These are phyloP conservation scores for Alternaria metachromatica DNA, from an alignment of 2,329 filamentous ascomycete genomes.

Conservation along the genomic window DNA sequence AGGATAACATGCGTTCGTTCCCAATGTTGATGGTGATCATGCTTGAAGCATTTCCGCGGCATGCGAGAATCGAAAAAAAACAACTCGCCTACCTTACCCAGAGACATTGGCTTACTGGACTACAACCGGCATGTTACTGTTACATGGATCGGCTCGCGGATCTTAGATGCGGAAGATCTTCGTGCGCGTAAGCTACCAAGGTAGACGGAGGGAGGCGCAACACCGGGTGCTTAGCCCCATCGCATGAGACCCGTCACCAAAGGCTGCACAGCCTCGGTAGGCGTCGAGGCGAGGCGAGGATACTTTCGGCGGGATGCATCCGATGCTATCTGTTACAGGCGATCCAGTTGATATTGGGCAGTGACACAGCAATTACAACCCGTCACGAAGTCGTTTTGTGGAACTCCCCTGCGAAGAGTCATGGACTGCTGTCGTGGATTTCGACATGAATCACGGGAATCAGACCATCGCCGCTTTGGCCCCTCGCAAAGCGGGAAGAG, in stretches of 20 bases:
- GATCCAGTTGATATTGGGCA: neutral
- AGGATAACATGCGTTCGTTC: neutral
- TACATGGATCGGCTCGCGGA: conserved; percentile 14
- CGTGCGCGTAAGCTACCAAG: neutral
- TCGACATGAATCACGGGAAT: neutral
- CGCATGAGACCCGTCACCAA: neutral
- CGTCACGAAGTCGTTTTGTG: neutral
- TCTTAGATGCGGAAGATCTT: conserved; percentile 11
- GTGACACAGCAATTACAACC: neutral
- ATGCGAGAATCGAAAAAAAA: neutral
- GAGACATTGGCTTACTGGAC: neutral
- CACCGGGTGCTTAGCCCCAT: neutral
- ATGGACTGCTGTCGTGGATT: neutral
- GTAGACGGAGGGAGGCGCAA: neutral
- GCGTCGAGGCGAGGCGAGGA: neutral
- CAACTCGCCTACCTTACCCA: neutral
- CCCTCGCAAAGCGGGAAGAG: neutral
- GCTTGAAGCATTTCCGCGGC: neutral
- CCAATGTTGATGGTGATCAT: neutral
- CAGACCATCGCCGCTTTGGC: neutral
- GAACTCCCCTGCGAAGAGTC: neutral
- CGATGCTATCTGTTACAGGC: neutral
- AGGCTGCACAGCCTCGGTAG: neutral
- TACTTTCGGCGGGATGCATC: neutral
- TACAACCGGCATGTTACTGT: conserved; percentile 3